phyloP scores from a whole-genome alignment of 805 yeast genomes.

The Komagataella mondaviorum region DNA sequence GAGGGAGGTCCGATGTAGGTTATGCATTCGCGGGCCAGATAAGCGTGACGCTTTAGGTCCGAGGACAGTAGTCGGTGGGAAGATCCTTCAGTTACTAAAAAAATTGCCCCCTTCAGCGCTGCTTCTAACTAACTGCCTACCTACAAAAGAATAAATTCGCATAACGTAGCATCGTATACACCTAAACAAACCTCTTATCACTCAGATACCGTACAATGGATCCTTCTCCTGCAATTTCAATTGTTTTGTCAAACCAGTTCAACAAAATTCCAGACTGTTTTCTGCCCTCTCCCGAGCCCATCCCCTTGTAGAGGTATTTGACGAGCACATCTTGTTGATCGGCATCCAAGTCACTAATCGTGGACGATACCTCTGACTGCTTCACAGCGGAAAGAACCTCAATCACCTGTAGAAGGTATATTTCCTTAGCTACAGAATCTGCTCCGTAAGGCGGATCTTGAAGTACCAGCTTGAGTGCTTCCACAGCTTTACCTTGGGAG shows the following conservation, averaged over 20 bases:
- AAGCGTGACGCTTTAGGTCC: neutral
- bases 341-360: constrained; percentile 43
- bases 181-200: constrained; percentile 27
- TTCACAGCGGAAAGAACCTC: constrained; percentile 59
- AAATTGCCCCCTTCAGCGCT: neutral
- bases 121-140: neutral
- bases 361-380: constrained; percentile 48
- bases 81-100: neutral
- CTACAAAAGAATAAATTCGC: neutral
- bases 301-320: constrained; percentile 77
- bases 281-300: constrained; percentile 66
- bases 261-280: constrained; percentile 78
- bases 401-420: constrained; percentile 42
- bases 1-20: neutral
- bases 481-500: constrained; percentile 57
- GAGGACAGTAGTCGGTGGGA: neutral
- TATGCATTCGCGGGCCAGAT: neutral
- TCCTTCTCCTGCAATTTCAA: constrained; percentile 76
- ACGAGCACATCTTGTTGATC: constrained; percentile 68
- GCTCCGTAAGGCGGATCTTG: constrained; percentile 78
- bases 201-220: constrained; percentile 77
- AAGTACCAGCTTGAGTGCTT: constrained; percentile 53
- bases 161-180: neutral
- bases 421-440: constrained; percentile 37
- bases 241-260: constrained; percentile 86